Percentiles rank a stretch among this genome's conserved stretches.
These are phyloP conservation scores for Teratosphaeriaceae sp. DNA, from an alignment of 2,329 filamentous ascomycete genomes.

Conservation along the genomic window DNA sequence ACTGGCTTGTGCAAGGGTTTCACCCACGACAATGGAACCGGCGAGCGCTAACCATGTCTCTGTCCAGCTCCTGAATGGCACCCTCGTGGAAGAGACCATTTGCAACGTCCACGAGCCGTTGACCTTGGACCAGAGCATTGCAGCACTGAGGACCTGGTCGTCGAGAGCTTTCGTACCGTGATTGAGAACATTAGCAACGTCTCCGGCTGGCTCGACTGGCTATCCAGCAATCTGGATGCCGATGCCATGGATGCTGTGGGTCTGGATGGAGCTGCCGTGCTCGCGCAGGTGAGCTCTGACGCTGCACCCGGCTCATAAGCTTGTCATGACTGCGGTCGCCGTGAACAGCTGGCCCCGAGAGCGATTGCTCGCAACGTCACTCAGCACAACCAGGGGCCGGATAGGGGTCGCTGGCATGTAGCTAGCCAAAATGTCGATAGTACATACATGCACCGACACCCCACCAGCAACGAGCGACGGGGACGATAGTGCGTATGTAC, in stretches of 20 bases:
- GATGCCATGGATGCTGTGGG: conserved; percentile 17
- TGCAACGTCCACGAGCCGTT: conserved; percentile 15
- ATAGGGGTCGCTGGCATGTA: no score
- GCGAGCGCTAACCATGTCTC: not conserved
- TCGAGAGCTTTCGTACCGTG: conserved; percentile 15
- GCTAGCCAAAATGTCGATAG: no score
- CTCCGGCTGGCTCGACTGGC: conserved; percentile 11
- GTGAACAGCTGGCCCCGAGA: no score
- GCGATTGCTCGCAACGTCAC: no score
- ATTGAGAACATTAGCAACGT: conserved; percentile 17
- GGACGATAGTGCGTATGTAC: no score
- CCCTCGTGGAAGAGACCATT: conserved; percentile 15
- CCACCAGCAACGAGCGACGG: no score
- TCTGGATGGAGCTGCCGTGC: conserved; percentile 16
- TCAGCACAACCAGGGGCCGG: no score
- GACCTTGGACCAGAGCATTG: conserved; percentile 7
- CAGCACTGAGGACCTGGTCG: conserved; percentile 13
- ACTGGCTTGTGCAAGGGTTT: no score
- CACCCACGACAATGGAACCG: no score
- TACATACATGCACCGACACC: no score
- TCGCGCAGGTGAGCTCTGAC: conserved; percentile 11
- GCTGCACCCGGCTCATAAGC: not conserved
- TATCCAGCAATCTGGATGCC: conserved; percentile 17
- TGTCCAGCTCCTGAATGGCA: conserved; percentile 12
- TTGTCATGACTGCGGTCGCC: not conserved